Base-by-base conservation (phyloP, 1,139 yeast genomes). In the Zygotorulaspora mrakii region DNA sequence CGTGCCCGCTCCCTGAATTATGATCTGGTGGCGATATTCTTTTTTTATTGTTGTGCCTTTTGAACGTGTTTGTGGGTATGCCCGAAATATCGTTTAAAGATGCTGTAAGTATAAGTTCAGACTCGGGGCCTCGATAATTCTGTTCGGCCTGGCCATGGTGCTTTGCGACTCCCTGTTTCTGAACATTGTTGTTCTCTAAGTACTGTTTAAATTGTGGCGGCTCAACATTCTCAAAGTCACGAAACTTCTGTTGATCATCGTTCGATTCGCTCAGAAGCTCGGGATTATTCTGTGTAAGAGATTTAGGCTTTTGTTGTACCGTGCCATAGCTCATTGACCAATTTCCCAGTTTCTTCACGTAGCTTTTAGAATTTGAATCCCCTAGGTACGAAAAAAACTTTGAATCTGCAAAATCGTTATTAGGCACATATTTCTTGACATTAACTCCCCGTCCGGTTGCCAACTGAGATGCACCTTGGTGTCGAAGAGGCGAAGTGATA, bases 51-150 rank as follows among this genome's bases (percentile, higher is more conserved):
- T 35, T 39, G 18, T 49, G 51, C 22, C 50, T 47, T 38, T 52
- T 54, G 35, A 54, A 54, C 9, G 59, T 55, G 27, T 55, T 55
- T 9, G 59, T 46, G 3, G 55, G 58, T 18, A 55, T 49, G 3
- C 55, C 49, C 5, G 60, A 53, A 8, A 55, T 46, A 42, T 55
- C 60, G 34, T 51, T 52, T 23, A 55, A 35, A 10, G 59, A 53
- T 5, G 57, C 50, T 11, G 54, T 52, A 9, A 55, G 54, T 5
- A 55, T 48, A 17, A 54, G 33, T 18, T 54, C 55, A 4, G 53
- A 43, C 21, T 44, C 46, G 1, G 50, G 46, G 9, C 40, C 42
- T 39, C 36, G 25, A 27, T 23, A 26, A 12, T 23, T 12, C 8
- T 35, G 39, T 21, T 40, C 46, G 27, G 37, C 32, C 35, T 4